Conservation (phyloP, 495 filamentous ascomycete genomes). For the Cercophora sp. region DNA sequence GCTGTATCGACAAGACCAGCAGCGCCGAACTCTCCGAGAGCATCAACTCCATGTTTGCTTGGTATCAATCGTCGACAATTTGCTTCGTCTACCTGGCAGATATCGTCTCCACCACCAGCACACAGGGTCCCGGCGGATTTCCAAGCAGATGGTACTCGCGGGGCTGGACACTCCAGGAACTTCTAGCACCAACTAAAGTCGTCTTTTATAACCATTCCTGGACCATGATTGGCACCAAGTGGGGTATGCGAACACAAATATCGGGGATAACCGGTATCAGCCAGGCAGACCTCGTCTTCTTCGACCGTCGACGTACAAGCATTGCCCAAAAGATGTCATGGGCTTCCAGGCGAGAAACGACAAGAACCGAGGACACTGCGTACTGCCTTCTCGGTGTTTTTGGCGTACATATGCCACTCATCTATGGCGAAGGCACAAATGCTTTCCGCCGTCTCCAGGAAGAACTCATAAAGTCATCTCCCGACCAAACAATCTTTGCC, state of each 20-base stretch:
- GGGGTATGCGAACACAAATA: background rate
- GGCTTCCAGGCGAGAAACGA: background rate
- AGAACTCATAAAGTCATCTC: background rate
- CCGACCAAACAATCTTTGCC: background rate
- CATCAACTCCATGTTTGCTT: conserved; percentile 3
- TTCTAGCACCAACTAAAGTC: background rate
- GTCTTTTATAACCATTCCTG: background rate
- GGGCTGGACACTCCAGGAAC: conserved; percentile 1
- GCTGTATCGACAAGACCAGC: conserved; percentile 2
- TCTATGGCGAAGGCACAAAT: background rate
- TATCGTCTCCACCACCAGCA: background rate
- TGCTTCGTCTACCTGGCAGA: background rate
- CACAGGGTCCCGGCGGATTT: background rate
- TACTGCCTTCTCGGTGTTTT: conserved; percentile 1
- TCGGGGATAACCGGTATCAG: background rate
- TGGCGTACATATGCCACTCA: background rate
- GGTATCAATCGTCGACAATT: background rate
- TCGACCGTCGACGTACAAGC: background rate
- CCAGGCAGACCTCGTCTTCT: background rate
- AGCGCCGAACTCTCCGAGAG: conserved; percentile 2
- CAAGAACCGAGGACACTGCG: background rate
- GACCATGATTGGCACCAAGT: background rate
- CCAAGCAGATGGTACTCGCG: background rate
- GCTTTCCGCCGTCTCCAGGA: background rate
- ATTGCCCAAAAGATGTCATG: background rate